Evolutionary conservation across 208 protist genomes (phyloP).

Genomic region (Wallacemonas sp.): DNA sequence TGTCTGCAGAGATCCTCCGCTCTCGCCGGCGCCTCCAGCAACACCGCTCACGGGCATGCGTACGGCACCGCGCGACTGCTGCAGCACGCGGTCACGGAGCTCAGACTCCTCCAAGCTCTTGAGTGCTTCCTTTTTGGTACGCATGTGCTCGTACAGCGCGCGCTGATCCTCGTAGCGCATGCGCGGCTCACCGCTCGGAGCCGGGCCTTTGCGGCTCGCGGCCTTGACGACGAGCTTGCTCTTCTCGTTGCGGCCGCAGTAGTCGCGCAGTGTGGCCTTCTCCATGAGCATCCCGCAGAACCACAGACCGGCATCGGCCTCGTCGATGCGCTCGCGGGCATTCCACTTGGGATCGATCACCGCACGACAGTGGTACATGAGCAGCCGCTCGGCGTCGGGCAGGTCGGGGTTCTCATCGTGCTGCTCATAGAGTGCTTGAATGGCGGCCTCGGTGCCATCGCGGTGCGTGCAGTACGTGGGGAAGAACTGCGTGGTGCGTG

Average conservation of each 20-base stretch:
- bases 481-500: constrained; percentile 45
- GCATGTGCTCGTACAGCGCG: constrained; percentile 52
- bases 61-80: constrained; percentile 51
- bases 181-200: constrained; percentile 71
- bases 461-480: constrained; percentile 46
- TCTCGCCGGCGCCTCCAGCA: background rate
- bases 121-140: constrained; percentile 50
- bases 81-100: constrained; percentile 68
- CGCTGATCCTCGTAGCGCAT: constrained; percentile 87
- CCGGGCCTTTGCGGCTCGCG: constrained; percentile 43
- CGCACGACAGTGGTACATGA: constrained; percentile 82
- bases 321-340: constrained; percentile 43
- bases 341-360: constrained; percentile 74
- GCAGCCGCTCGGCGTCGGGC: constrained; percentile 66
- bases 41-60: constrained; percentile 16
- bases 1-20: constrained; percentile 11
- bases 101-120: constrained; percentile 73
- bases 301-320: constrained; percentile 55
- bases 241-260: constrained; percentile 70
- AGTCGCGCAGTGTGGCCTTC: constrained; percentile 34
- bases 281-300: constrained; percentile 80
- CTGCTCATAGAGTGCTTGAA: constrained; percentile 47
- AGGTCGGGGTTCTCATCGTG: constrained; percentile 71
- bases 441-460: constrained; percentile 24
- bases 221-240: constrained; percentile 78